Evolutionary conservation across 768 basidiomycete genomes (phyloP).

Genomic region (Hypholoma sublateritium): DNA sequence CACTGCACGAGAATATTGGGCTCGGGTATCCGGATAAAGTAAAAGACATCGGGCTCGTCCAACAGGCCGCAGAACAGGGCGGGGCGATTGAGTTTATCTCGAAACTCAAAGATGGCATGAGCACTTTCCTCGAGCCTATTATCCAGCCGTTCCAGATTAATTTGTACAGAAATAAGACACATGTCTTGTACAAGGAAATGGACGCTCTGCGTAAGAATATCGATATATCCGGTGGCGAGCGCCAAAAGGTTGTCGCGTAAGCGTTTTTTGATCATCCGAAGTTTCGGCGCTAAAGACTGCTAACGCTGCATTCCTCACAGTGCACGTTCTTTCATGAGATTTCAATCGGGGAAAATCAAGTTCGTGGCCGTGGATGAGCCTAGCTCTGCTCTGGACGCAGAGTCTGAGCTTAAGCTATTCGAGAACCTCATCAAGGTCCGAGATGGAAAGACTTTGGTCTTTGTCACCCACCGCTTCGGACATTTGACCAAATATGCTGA

Average conservation of each 20-base stretch:
- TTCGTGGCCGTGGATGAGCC: slow-evolving; percentile 59
- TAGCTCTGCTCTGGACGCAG: slow-evolving; percentile 52
- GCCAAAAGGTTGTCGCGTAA: slow-evolving; percentile 48
- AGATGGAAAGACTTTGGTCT: slow-evolving; percentile 49
- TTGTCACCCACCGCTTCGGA: slow-evolving; percentile 54
- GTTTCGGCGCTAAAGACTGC: not conserved
- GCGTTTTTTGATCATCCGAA: not conserved
- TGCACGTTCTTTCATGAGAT: slow-evolving; percentile 45
- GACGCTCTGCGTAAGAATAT: slow-evolving; percentile 24
- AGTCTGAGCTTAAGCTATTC: slow-evolving; percentile 48
- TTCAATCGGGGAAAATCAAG: slow-evolving; percentile 32
- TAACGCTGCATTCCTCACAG: slow-evolving; percentile 17
- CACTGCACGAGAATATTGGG: slow-evolving; percentile 39
- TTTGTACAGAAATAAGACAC: slow-evolving; percentile 30
- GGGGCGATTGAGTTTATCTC: slow-evolving; percentile 44
- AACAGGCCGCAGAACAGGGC: slow-evolving; percentile 35
- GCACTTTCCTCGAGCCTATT: slow-evolving; percentile 37
- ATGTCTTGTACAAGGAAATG: slow-evolving; percentile 26
- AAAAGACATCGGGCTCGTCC: slow-evolving; percentile 20
- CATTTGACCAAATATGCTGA: slow-evolving; percentile 48
- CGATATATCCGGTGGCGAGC: slow-evolving; percentile 44
- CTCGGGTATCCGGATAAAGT: slow-evolving; percentile 22
- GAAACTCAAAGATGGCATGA: slow-evolving; percentile 34
- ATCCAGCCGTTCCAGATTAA: slow-evolving; percentile 24
- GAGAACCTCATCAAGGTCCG: slow-evolving; percentile 32